Base-by-base conservation (phyloP, 805 yeast genomes). In the Candida parachauliodes region DNA sequence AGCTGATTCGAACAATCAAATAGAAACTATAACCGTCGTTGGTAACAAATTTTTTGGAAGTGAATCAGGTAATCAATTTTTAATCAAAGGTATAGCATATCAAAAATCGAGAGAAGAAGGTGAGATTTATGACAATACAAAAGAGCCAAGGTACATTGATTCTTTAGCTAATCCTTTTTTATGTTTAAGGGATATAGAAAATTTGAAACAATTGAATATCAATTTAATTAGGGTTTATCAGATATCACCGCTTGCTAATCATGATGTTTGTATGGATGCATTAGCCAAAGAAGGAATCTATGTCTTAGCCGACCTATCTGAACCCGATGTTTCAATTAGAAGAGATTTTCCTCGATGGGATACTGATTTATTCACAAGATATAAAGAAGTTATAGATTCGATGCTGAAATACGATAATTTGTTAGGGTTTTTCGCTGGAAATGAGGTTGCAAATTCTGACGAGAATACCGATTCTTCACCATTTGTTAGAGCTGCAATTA, bases 201-300 rank as follows among this genome's bases (percentile, higher is more conserved):
- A 82, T 55, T 69, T 88, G 42, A 59, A 65, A 41, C 70, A 79
- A 42, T 70, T 89, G 35, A 76, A 77, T 37, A 76, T 93, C 39
- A 91, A 91, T 58, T 78, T 83, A 8, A 68, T 91, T 40, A 76
- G 98, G 54, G 94, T 91, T 2, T 91, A 89, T 54, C 88, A 95
- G 27, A 75, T 91, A 36, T 82, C 89, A 62, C 81, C 91, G 12
- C 60, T 73, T 1, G 65, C 69, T 42, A 69, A 79, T 53, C 98
- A 91, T 65, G 82, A 78, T 52, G 76, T 60, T 16, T 88, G 96
- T 65, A 85, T 89, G 88, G 49, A 74, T 34, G 72, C 78, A 9
- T 75, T 86, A 40, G 54, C 61, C 23, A 48, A 54, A 18, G 56
- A 57, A 14, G 68, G 68, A 7, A 58, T 64, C 26, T 64, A 62